A percentile compares a stretch with the other conserved stretches of the same genome.
Evolutionary conservation across 2,329 filamentous ascomycete species (phyloP).

Genomic region (Microsporum audouinii): DNA sequence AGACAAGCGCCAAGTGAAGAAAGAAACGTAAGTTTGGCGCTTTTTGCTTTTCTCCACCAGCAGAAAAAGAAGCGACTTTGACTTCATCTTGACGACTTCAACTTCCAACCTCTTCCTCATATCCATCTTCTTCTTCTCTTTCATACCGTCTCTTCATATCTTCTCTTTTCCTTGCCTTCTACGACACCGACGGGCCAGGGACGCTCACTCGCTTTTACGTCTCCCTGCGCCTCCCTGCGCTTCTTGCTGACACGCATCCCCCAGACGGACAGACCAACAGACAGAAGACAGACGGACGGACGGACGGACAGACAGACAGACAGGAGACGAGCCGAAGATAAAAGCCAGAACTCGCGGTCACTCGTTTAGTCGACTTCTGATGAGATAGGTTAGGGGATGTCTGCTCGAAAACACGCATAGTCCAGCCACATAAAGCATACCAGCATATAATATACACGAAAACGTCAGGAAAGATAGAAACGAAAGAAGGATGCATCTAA

Average conservation of each 20-base stretch:
- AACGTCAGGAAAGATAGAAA: not conserved
- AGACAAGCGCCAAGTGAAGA: not conserved
- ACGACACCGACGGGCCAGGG: not conserved
- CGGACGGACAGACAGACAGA: not conserved
- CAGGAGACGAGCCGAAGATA: not conserved
- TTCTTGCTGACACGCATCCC: not conserved
- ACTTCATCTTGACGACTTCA: not conserved
- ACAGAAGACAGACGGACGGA: not conserved
- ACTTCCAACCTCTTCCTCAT: not conserved
- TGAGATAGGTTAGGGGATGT: not conserved
- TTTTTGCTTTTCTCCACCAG: conserved; percentile 12
- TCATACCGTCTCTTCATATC: not conserved
- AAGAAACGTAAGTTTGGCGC: not conserved
- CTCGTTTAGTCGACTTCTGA: not conserved
- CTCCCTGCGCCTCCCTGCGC: not conserved
- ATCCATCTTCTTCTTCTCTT: not conserved
- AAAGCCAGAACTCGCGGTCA: not conserved
- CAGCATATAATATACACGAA: not conserved
- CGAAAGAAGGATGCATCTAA: not conserved
- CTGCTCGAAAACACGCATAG: not conserved
- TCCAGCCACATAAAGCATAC: not conserved
- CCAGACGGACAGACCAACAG: not conserved
- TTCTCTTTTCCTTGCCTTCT: not conserved
- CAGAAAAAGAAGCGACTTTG: conserved; percentile 16
- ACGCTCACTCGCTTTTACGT: not conserved